Evolutionary conservation across 768 basidiomycete species (phyloP), one percentile per base, ranked within the genome.

Genomic region (Xanthoconium stramineum): DNA sequence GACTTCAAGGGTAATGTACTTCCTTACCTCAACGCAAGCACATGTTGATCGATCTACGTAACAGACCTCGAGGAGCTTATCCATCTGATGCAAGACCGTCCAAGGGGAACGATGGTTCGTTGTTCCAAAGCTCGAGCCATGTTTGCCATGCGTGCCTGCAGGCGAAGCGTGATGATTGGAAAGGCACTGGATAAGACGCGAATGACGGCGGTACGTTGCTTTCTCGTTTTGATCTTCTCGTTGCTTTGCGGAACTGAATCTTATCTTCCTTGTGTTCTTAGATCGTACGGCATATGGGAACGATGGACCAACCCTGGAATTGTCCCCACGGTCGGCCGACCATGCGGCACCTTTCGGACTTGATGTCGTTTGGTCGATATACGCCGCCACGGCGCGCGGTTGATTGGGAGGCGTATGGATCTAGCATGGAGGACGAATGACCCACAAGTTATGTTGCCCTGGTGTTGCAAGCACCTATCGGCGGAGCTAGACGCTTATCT

Each of bases 131-230:
- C 91, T 15, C 82, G 94, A 15, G 80, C 86, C 6, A 98, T 99
- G 95, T 98, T 99, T 67, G 97, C 97, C 0, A 91, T 87, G 82
- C 83, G 95, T 36, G 97, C 97, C 0, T 99, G 97, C 72, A 72
- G 96, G 60, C 94, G 91, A 75, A 98, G 94, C 70, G 86, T 97
- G 40, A 99, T 98, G 97, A 80, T 98, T 43, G 95, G 97, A 5
- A 91, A 83, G 75, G 78, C 94, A 12, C 76, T 98, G 57, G 93
- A 80, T 37, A 76, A 72, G 56, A 70, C 75, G 15, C 91, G 91
- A 65, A 98, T 99, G 96, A 81, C 77, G 19, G 66, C 76, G 57
- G 88, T 91, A 63, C 68, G 82, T 74, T 24, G 6, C 6, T 29
- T 17, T n/a, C 24, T 38, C 29, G 8, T 5, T 6, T 47, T 15